Evolutionary conservation across 495 filamentous ascomycete genomes (phyloP), one percentile per base, ranked within the genome.

Genomic region (Neurospora sp.): DNA sequence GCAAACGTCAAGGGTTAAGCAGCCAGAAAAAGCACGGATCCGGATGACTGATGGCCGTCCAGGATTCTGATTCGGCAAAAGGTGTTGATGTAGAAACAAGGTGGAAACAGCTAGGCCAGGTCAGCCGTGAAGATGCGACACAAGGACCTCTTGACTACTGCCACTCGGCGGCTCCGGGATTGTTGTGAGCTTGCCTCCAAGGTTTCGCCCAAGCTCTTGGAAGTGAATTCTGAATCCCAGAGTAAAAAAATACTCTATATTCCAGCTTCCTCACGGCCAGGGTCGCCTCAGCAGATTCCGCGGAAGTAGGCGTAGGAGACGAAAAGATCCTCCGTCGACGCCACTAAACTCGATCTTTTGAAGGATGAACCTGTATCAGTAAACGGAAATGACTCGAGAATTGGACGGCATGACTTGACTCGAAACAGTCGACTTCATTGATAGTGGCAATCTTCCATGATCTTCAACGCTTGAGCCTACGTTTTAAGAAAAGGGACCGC

Each of bases 21-120:
- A 70, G 31, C 39, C 42, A 69, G 42, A 54, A 73, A 42, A 71
- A 42, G 59, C 37, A 73, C 43, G 69, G 72, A 72, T 62, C 36
- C 15, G 15, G 70, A 69, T 69, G 69, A 70, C 69, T 71, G 34
- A 54, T 37, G 8, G 15, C 73, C 5, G 54, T 74, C 43, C 69
- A 71, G 72, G 34, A 24, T 71, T 66, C 66, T 76, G 73, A 76
- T 74, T 76, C 34, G 74, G 37, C 66, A n/a, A 13, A 13, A 10
- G 0, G 34, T 34, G 42, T 8, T 66, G 24, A 66, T 66, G 5
- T 40, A 11, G 71, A 73, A 73, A 71, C 71, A 24, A 38, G 66
- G 70, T 39, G 39, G 73, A 74, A 74, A 74, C 75, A 31, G 28
- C 37, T 70, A 38, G 3, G 28, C 15, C 54, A 66, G 28, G 54